Evolutionary conservation across 495 filamentous ascomycete genomes (phyloP), one percentile per base, ranked within the genome.

Genomic region (Podospora tetraspora): DNA sequence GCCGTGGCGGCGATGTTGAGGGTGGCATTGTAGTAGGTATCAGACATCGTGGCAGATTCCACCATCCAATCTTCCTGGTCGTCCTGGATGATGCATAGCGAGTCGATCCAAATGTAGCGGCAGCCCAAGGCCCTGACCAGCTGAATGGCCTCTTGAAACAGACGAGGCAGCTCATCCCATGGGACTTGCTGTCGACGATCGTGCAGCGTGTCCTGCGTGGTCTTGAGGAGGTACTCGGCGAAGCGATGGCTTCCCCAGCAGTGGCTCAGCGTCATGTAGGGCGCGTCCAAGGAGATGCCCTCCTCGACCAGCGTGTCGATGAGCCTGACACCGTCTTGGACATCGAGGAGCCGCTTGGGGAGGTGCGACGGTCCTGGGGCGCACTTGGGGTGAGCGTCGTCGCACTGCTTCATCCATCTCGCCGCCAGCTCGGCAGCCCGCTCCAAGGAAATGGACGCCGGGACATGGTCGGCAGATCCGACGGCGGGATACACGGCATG

Each of bases 101-200:
- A 66, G 58, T 80, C 79, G 63, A 80, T 80, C 79, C 79, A 80
- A 19, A 80, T 30, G 62, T 79, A 80, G 10, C 68, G 67, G 32
- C 30, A 64, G 8, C 68, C 63, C 12, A 71, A 6, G 0, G 68
- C 63, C 3, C 67, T 13, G 1, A 68, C 67, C 11, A 71, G 22
- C 3, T 13, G 29, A 27, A 73, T 62, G 16, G 37, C 52, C 9
- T 73, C 71, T 7, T 56, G 59, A 9, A 69, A 73, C 5, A 71
- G 25, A 0, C 12, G 29, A 9, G 71, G 70, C 21, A 73, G 56
- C 10, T 19, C 4, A 5, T 61, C 60, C 71, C 71, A 73, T 2
- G 57, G 60, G 9, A 73, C 65, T 16, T 66, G 59, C 12, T 64
- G 60, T 3, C 64, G 64, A 24, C 67, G 67, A 8, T 34, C 22